Percentiles rank a stretch among this genome's conserved stretches.
Evolutionary conservation across 2,329 filamentous ascomycete genomes (phyloP).

Genomic region (Colletotrichum tropicicola): DNA sequence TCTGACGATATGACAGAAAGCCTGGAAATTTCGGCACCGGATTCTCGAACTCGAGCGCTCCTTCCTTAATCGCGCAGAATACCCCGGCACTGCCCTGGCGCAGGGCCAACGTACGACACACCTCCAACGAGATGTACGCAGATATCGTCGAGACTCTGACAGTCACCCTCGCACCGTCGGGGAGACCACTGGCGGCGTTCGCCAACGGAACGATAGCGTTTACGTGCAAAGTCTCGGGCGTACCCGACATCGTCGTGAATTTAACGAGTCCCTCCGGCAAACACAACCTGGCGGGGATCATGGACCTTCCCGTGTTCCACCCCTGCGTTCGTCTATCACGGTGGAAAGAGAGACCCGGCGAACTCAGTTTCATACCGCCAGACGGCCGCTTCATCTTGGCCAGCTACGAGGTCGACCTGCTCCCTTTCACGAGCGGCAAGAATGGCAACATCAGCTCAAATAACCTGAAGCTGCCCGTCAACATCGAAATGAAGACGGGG

Average conservation of each 20-base stretch:
- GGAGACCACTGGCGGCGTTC: constrained; percentile 84
- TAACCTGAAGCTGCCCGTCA: constrained; percentile 82
- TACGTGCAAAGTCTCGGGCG: constrained; percentile 91
- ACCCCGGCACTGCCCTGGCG: constrained; percentile 82
- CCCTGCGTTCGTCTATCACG: constrained; percentile 90
- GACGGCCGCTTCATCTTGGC: constrained; percentile 94
- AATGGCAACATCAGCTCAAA: constrained; percentile 63
- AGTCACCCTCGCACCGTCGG: constrained; percentile 90
- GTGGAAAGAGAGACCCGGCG: constrained; percentile 89
- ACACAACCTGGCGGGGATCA: constrained; percentile 75
- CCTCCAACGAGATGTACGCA: constrained; percentile 96
- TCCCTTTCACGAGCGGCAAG: constrained; percentile 73
- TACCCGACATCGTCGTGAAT: constrained; percentile 87
- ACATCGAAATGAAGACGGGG: constrained; percentile 82
- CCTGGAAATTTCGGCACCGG: constrained; percentile 44
- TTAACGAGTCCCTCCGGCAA: constrained; percentile 85
- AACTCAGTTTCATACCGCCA: constrained; percentile 94
- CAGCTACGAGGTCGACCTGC: constrained; percentile 91
- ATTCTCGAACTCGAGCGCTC: constrained; percentile 47
- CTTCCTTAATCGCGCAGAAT: constrained; percentile 54
- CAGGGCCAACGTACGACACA: constrained; percentile 90
- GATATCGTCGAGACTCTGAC: constrained; percentile 91
- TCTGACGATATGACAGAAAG: constrained; percentile 44
- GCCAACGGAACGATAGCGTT: constrained; percentile 94
- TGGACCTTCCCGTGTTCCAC: constrained; percentile 94